Evolutionary conservation across 495 filamentous ascomycete species (phyloP), one percentile per base, ranked within the genome.

Genomic region (Penicillium soppii): DNA sequence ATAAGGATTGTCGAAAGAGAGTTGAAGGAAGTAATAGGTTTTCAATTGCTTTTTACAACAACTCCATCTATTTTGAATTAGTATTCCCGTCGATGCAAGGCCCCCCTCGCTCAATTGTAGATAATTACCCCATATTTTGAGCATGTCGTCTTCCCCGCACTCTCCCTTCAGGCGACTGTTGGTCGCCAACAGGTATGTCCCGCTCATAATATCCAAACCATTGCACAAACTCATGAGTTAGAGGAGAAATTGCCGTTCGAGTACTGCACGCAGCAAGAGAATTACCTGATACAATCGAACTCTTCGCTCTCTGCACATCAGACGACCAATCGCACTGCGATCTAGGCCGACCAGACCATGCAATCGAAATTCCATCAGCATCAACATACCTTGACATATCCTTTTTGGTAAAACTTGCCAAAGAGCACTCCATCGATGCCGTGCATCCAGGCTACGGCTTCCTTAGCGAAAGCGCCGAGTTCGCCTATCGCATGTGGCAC

Each of bases 371-470:
- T n/a, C 53, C 69, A 3, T 78, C 79, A 1, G 62, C 81, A 13
- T 60, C 72, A 1, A 69, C 74, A 3, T 84, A 83, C 62, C 59
- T 81, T 39, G 69, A 82, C 56, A 76, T 82, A 27, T 37, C 64
- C 10, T 48, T 68, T 5, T 58, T 85, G 0, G 61, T 83, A 12
- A 52, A 65, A 2, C 41, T 83, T 19, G 76, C 49, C 5, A 71
- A 74, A 48, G 66, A 77, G 37, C 61, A 83, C 56, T 56, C 54
- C 0, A 78, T 83, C n/a, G 77, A 85, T 50, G 66, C 79, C 10
- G 67, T 85, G 4, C 81, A 84, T 57, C 82, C 82, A 0, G 82
- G 82, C 0, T 86, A 86, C 66, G 82, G 82, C 8, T 86, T 85
- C 47, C 67, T 86, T 3, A 81, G 79, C 21, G 82, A 86, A 57